A percentile compares a stretch with the other conserved stretches of the same genome.
phyloP scores from a whole-genome alignment of 2,329 filamentous ascomycete genomes.

The Cladosporium sp. region DNA sequence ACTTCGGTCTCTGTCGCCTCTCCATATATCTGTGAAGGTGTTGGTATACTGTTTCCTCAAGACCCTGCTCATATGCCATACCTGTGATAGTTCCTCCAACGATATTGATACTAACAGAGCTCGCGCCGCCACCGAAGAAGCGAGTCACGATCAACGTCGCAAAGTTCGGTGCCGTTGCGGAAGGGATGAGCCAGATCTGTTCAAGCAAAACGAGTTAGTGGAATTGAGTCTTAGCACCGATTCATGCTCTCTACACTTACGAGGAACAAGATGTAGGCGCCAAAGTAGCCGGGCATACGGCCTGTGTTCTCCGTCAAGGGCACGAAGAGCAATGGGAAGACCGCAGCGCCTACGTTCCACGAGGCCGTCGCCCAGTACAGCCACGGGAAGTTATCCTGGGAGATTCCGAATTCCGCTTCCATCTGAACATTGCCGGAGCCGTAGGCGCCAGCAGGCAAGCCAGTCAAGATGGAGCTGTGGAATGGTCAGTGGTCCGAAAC shows the following conservation, averaged over 20 bases:
- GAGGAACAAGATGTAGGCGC: conserved; percentile 37
- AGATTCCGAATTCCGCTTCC: conserved; percentile 26
- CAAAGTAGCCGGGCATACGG: conserved; percentile 33
- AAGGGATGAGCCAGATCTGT: conserved; percentile 56
- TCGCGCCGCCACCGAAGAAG: conserved; percentile 56
- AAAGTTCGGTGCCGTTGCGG: conserved; percentile 55
- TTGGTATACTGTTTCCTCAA: background rate
- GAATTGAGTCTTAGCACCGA: background rate
- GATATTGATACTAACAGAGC: conserved; percentile 52
- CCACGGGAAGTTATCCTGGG: conserved; percentile 32
- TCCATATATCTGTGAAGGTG: conserved; percentile 48
- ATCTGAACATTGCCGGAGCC: conserved; percentile 31
- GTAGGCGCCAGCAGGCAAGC: conserved; percentile 33
- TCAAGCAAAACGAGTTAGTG: background rate
- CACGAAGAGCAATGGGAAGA: conserved; percentile 37
- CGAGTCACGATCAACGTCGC: conserved; percentile 56
- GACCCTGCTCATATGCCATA: conserved; percentile 34
- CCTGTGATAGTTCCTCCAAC: conserved; percentile 53
- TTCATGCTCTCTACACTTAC: background rate
- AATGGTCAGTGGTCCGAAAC: conserved; percentile 17
- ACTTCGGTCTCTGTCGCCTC: conserved; percentile 31
- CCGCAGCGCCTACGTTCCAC: conserved; percentile 34
- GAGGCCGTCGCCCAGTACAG: conserved; percentile 33
- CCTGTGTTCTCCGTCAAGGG: conserved; percentile 47
- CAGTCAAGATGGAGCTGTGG: conserved; percentile 32